Evolutionary conservation across 306 rosid species (phyloP).

Genomic region (Castanea crenata): DNA sequence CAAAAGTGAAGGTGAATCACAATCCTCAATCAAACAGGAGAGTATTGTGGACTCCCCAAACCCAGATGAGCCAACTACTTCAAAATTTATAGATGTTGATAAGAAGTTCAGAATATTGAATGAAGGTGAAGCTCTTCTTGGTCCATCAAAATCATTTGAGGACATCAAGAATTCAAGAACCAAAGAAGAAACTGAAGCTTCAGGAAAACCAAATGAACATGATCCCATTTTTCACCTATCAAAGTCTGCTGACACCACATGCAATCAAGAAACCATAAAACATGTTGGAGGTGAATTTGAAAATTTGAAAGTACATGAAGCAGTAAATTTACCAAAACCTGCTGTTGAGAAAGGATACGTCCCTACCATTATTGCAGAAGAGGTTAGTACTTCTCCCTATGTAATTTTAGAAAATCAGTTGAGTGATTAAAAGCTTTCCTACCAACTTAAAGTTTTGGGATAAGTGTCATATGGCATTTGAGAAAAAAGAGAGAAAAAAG

Average conservation of each 20-base stretch:
- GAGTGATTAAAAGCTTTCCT: no score
- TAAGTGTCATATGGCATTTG: no score
- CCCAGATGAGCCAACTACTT: not conserved
- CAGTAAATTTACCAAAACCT: no score
- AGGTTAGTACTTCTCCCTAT: not conserved
- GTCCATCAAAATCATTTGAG: not conserved
- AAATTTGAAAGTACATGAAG: no score
- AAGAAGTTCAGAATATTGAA: slow-evolving; percentile 11
- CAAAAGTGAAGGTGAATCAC: slow-evolving; percentile 20
- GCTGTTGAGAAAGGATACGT: no score
- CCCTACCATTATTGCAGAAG: not conserved
- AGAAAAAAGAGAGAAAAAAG: no score
- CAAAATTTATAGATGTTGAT: not conserved
- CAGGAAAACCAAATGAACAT: not conserved
- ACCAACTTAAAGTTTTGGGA: no score
- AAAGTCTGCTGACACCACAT: not conserved
- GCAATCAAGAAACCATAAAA: not conserved
- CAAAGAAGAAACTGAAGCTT: not conserved
- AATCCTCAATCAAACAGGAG: slow-evolving; percentile 9
- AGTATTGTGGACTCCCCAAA: not conserved
- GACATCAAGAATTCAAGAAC: not conserved
- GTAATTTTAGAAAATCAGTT: no score
- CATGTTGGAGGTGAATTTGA: slow-evolving; percentile 4
- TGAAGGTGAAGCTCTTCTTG: slow-evolving; percentile 20
- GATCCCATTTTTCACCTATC: not conserved